phyloP scores from a whole-genome alignment of 306 rosid species.

The Trifolium subterraneum region DNA sequence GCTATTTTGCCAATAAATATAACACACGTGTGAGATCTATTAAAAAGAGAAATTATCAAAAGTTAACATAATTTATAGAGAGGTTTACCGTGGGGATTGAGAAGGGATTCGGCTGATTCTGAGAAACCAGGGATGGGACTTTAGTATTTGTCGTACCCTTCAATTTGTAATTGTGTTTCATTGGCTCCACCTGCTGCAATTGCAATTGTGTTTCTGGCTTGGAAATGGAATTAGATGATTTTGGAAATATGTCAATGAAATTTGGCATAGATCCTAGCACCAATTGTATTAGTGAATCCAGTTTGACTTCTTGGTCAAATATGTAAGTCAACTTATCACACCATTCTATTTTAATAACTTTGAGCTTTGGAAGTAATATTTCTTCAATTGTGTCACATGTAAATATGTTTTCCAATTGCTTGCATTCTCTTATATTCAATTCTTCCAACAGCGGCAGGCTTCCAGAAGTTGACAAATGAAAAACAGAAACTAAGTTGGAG shows the following conservation, averaged over 20 bases:
- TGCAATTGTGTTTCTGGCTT: background rate
- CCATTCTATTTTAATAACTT: background rate
- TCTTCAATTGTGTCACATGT: too few species aligned
- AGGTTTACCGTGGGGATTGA: background rate
- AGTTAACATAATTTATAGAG: background rate
- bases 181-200: background rate
- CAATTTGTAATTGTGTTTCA: too few species aligned
- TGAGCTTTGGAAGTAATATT: slow-evolving; percentile 17
- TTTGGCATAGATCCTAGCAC: fast-evolving
- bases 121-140: background rate
- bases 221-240: background rate
- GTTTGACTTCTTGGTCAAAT: background rate
- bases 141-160: too few species aligned
- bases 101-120: background rate
- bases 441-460: background rate
- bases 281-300: background rate
- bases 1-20: too few species aligned
- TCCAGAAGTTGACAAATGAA: background rate
- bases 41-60: too few species aligned
- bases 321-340: background rate
- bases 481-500: background rate
- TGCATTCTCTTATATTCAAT: fast-evolving
- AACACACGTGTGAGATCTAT: too few species aligned
- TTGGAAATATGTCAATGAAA: background rate
- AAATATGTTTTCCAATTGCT: background rate